Evolutionary conservation across 1,139 yeast species (phyloP).

Genomic region (Saccharomyces hybrid): DNA sequence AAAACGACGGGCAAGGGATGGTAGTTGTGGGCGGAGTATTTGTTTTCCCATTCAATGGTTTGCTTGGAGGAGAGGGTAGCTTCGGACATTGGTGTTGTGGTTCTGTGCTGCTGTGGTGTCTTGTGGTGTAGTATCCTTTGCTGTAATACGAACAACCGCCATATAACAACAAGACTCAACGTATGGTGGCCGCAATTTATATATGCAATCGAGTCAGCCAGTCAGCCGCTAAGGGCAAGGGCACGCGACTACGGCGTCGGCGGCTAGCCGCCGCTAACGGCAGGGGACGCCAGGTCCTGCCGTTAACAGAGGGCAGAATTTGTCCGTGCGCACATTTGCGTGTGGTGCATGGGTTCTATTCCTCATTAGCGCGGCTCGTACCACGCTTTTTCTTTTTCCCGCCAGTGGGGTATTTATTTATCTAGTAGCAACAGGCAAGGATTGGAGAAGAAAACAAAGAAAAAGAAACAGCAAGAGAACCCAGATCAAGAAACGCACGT

Average conservation of each 20-base stretch:
- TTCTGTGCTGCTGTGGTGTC: not conserved
- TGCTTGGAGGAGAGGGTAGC: constrained; percentile 47
- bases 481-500: not conserved
- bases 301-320: not conserved
- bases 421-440: not conserved
- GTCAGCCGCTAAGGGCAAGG: constrained; percentile 1
- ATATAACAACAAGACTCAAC: not conserved
- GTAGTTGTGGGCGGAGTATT: constrained; percentile 92
- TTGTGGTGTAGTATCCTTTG: not conserved
- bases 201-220: not conserved
- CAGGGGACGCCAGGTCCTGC: constrained; percentile 1
- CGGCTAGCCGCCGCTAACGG: constrained; percentile 1
- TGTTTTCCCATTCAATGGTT: constrained; percentile 61
- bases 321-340: not conserved
- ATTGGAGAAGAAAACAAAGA: not conserved
- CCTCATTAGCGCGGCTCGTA: not conserved
- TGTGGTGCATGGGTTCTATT: not conserved
- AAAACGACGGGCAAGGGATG: constrained; percentile 96
- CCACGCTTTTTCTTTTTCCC: not conserved
- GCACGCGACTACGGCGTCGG: not conserved
- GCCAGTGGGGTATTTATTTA: not conserved
- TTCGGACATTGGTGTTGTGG: not conserved
- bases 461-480: not conserved
- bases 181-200: not conserved
- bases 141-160: too few species aligned